A percentile compares a stretch with the other conserved stretches of the same genome.
These are phyloP conservation scores for Chlamydomonas incerta DNA, from an alignment of 139 green algal genomes.

Conservation along the genomic window DNA sequence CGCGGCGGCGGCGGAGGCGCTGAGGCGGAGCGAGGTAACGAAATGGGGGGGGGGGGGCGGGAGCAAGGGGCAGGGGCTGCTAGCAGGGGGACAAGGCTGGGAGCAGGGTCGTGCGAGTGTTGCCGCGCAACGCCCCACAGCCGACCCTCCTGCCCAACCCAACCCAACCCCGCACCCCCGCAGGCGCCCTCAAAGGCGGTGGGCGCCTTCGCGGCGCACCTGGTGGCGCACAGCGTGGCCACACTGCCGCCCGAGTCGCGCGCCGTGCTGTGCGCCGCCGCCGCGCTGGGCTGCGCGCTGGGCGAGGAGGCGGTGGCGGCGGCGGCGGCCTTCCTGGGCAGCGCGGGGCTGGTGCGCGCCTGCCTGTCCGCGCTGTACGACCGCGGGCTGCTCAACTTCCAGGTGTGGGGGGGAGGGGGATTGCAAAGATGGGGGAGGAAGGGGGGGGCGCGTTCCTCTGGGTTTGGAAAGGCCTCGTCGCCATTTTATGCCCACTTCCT, in stretches of 20 bases:
- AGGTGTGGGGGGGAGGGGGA: background rate
- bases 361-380: slow-evolving; percentile 34
- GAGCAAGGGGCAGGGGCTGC: no score
- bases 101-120: no score
- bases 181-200: background rate
- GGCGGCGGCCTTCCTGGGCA: slow-evolving; percentile 20
- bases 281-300: background rate
- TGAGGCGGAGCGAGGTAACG: background rate
- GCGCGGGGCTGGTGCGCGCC: slow-evolving; percentile 8
- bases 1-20: background rate
- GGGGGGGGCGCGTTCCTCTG: no score
- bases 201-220: background rate
- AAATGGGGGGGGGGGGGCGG: no score
- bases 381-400: slow-evolving; percentile 22
- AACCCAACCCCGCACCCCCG: background rate
- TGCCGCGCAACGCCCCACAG: background rate
- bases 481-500: no score
- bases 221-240: slow-evolving; percentile 21
- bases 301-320: slow-evolving; percentile 25
- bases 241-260: slow-evolving; percentile 5
- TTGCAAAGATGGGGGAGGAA: no score
- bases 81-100: background rate
- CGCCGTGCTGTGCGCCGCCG: slow-evolving; percentile 12
- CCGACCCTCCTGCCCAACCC: background rate
- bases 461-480: no score